Base-by-base conservation (phyloP, 352 stramenopile genomes). In the Phytophthora pini region DNA sequence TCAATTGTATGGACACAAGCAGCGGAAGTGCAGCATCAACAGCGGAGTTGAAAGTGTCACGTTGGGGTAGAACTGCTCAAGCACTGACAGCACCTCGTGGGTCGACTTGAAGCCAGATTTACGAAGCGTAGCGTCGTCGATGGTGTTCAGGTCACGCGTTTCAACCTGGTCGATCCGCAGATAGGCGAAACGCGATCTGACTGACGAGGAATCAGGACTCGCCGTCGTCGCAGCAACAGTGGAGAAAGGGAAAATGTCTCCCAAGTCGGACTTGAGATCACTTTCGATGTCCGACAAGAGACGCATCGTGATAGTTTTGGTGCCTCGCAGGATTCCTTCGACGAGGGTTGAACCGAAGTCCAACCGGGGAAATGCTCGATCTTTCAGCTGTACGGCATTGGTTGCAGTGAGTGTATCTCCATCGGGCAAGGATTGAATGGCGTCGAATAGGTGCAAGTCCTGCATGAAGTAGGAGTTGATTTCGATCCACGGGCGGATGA, bases 261-360 rank as follows among this genome's bases (percentile, higher is more conserved):
- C 10, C 15, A 93, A 65, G 54, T 90, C 77, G 29, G 85, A 93
- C 46, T 89, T 87, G 1, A 4, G 12, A 46, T 93, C 82, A 40
- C 68, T 52, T 15, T 69, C 34, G 3, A 77, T 43, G 51, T 90
- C 84, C 1, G 79, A 88, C 7, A 76, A 15, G 4, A 92, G 68
- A 1, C 84, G 85, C 77, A 93, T 92, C 22, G 82, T 93, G 32
- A 90, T 73, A 0, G 66, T 82, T 56, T 93, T 93, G 5, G 54
- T 56, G 53, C 73, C 52, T 4, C 40, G 17, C 1, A 84, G 41
- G 27, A 93, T 83, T 20, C 74, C 71, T 1, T 61, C 45, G 4
- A 86, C 77, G 12, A 93, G 74, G n/a, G 63, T 69, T 5, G 54
- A 24, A 31, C 70, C 67, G 55, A 93, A 93, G 61, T 93, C 75